phyloP scores from a whole-genome alignment of 352 stramenopile genomes.

The Pythium brachiatum region DNA sequence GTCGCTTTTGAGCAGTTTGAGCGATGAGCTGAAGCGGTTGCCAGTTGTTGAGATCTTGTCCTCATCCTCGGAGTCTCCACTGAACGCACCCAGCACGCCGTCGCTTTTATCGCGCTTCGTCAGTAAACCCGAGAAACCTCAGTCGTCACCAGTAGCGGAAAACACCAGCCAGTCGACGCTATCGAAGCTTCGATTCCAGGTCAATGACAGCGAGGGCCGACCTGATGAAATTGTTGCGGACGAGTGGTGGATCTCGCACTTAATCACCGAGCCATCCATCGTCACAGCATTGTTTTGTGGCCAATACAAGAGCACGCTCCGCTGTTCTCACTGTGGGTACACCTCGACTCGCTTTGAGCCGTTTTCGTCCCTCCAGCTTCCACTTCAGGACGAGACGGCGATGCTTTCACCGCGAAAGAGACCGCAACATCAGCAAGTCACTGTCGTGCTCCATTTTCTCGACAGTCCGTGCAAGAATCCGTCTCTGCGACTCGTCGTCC shows the following conservation, averaged over 20 bases:
- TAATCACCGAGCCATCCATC: slow-evolving; percentile 93
- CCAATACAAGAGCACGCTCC: slow-evolving; percentile 95
- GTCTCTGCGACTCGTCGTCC: slow-evolving; percentile 27
- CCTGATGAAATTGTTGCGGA: slow-evolving; percentile 92
- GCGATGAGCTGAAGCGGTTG: slow-evolving; percentile 93
- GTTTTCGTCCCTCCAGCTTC: slow-evolving; percentile 80
- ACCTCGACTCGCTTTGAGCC: slow-evolving; percentile 81
- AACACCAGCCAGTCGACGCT: background rate
- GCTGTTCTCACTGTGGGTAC: slow-evolving; percentile 88
- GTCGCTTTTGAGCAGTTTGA: slow-evolving; percentile 90
- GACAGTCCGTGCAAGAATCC: slow-evolving; percentile 15
- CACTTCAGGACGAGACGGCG: slow-evolving; percentile 29
- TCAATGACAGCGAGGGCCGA: slow-evolving; percentile 92
- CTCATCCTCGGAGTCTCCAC: no score
- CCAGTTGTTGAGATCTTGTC: slow-evolving; percentile 10
- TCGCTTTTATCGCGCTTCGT: background rate
- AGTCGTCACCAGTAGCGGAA: background rate
- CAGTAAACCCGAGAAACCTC: background rate
- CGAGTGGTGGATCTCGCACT: slow-evolving; percentile 97
- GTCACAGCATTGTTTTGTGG: slow-evolving; percentile 95
- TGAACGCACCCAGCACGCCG: background rate
- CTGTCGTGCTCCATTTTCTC: slow-evolving; percentile 38
- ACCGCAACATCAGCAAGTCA: slow-evolving; percentile 25
- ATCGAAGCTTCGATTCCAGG: slow-evolving; percentile 42
- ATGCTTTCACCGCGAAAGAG: slow-evolving; percentile 16